These are phyloP conservation scores for Debaryomyces nepalensis DNA, from an alignment of 1,139 yeast species.

Conservation along the genomic window DNA sequence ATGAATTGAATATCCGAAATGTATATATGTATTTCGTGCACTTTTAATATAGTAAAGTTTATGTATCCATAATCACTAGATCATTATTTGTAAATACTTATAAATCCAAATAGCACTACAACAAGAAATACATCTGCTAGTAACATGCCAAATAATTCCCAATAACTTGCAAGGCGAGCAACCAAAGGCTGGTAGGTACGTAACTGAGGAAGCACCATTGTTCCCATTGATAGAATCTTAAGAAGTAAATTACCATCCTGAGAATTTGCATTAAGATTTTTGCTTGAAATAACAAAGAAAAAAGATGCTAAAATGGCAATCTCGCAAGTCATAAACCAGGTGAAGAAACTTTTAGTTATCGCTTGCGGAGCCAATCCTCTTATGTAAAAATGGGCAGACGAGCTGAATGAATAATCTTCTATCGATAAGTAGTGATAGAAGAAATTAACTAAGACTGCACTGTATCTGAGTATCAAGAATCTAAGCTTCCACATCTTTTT, in stretches of 20 bases:
- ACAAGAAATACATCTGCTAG: conserved; percentile 45
- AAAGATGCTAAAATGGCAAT: conserved; percentile 39
- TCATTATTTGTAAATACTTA: conserved; percentile 27
- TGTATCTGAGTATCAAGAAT: conserved; percentile 37
- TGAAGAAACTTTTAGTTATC: conserved; percentile 29
- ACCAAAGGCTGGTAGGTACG: conserved; percentile 34
- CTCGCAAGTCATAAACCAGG: conserved; percentile 39
- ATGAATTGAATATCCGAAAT: neutral
- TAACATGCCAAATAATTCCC: conserved; percentile 43
- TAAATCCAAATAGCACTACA: conserved; percentile 45
- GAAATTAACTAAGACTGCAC: conserved; percentile 36
- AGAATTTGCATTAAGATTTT: conserved; percentile 29
- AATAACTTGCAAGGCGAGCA: conserved; percentile 38
- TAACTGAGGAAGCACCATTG: conserved; percentile 45
- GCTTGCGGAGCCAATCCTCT: conserved; percentile 26
- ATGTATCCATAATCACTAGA: conserved; percentile 13
- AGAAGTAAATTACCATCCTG: conserved; percentile 34
- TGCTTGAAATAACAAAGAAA: conserved; percentile 34
- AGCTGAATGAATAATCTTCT: conserved; percentile 28
- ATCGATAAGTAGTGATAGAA: conserved; percentile 34
- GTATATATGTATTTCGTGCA: conserved; percentile 7
- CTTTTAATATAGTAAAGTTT: conserved; percentile 8
- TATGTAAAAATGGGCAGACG: conserved; percentile 37
- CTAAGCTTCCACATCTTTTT: conserved; percentile 38
- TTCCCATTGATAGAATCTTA: conserved; percentile 37